Conservation (phyloP, 805 yeast species). For the Suhomyces canberraensis region DNA sequence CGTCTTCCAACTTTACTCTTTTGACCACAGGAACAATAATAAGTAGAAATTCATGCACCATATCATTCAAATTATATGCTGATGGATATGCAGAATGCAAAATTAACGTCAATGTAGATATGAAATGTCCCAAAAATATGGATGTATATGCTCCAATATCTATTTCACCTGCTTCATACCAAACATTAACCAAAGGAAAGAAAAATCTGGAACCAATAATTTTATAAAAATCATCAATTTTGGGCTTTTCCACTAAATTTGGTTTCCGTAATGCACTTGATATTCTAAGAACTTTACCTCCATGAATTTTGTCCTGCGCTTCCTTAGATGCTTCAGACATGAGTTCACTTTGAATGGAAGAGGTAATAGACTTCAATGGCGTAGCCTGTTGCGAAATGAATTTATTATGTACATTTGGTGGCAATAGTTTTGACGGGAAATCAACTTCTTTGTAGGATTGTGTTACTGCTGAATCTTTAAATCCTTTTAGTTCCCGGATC, state of each 20-base stretch:
- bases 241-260: constrained; percentile 13
- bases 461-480: constrained; percentile 46
- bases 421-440: constrained; percentile 44
- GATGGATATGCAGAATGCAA: constrained; percentile 59
- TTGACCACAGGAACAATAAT: constrained; percentile 26
- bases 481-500: constrained; percentile 69
- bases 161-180: constrained; percentile 46
- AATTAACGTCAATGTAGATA: constrained; percentile 56
- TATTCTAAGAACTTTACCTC: constrained; percentile 42
- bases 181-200: constrained; percentile 52
- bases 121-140: constrained; percentile 53
- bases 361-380: not conserved
- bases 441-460: constrained; percentile 26
- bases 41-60: constrained; percentile 52
- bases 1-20: constrained; percentile 21
- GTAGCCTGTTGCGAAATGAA: constrained; percentile 28
- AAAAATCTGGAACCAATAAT: constrained; percentile 45
- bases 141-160: constrained; percentile 53
- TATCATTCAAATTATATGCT: constrained; percentile 46
- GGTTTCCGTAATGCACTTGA: constrained; percentile 32
- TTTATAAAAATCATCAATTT: constrained; percentile 28
- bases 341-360: constrained; percentile 29
- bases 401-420: constrained; percentile 43
- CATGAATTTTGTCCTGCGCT: constrained; percentile 29
- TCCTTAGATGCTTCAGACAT: constrained; percentile 29